These are phyloP conservation scores for Exophiala sp. DNA, from an alignment of 2,329 filamentous ascomycete species.

Conservation along the genomic window DNA sequence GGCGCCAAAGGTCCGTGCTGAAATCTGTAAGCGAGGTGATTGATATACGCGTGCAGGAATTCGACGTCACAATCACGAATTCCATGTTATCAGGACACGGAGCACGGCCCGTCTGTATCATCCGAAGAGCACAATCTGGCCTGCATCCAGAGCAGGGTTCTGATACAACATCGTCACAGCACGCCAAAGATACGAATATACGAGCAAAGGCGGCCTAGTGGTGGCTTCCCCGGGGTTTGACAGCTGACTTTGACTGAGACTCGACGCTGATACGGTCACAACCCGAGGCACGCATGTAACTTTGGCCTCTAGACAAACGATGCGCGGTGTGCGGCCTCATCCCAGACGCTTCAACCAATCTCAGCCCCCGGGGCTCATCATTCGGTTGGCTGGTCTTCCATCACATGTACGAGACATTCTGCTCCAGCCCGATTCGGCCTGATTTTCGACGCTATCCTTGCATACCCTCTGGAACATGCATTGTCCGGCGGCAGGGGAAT, in stretches of 20 bases:
- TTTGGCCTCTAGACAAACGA: too few relatives aligned
- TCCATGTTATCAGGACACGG: constrained; percentile 8
- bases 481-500: not conserved
- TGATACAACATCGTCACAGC: not conserved
- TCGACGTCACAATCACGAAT: constrained; percentile 5
- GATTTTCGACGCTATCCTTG: constrained; percentile 1
- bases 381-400: constrained; percentile 6
- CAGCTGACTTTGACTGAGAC: not conserved
- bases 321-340: constrained; percentile 7
- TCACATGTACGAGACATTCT: constrained; percentile 6
- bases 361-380: not conserved
- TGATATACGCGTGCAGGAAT: constrained; percentile 12
- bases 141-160: not conserved
- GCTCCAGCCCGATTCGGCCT: constrained; percentile 8
- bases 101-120: too few relatives aligned
- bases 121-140: not conserved
- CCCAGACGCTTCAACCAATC: not conserved
- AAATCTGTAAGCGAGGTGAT: constrained; percentile 12
- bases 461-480: constrained; percentile 7
- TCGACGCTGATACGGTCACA: not conserved
- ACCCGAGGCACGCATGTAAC: not conserved
- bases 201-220: not conserved
- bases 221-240: not conserved
- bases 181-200: too few relatives aligned
- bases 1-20: constrained; percentile 3